Conservation (phyloP, 805 yeast genomes). For the Myxozyma neotropica region DNA sequence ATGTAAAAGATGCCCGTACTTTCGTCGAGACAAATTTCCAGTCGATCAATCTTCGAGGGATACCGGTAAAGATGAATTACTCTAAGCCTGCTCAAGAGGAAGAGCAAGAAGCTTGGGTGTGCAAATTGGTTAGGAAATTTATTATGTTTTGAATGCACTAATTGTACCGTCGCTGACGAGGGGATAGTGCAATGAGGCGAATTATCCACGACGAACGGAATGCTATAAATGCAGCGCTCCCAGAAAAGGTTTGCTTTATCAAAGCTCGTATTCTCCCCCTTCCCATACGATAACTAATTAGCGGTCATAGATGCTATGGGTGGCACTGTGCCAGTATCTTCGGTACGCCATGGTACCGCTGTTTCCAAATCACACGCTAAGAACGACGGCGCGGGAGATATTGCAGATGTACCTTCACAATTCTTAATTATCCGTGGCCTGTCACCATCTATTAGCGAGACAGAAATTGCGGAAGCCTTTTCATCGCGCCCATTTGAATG, state of each 20-base stretch:
- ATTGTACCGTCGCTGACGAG: background rate
- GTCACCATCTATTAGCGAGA: conserved; percentile 5
- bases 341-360: background rate
- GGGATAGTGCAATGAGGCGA: conserved; percentile 17
- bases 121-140: conserved; percentile 3
- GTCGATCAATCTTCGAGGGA: background rate
- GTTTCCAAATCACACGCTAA: background rate
- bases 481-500: background rate
- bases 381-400: conserved; percentile 27
- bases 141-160: background rate
- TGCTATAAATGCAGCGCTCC: conserved; percentile 21
- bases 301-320: background rate
- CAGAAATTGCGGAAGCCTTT: conserved; percentile 8
- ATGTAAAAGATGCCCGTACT: conserved; percentile 6
- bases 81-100: background rate
- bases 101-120: conserved; percentile 19
- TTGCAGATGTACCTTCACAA: conserved; percentile 22
- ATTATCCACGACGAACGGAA: conserved; percentile 19
- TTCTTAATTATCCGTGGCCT: conserved; percentile 25
- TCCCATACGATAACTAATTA: too few relatives aligned
- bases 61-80: conserved; percentile 2
- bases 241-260: conserved; percentile 5
- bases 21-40: conserved; percentile 19
- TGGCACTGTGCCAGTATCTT: background rate
- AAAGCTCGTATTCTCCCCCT: background rate